Conservation (phyloP, 495 filamentous ascomycete species). For the Pseudomonodictys pantanalensis region DNA sequence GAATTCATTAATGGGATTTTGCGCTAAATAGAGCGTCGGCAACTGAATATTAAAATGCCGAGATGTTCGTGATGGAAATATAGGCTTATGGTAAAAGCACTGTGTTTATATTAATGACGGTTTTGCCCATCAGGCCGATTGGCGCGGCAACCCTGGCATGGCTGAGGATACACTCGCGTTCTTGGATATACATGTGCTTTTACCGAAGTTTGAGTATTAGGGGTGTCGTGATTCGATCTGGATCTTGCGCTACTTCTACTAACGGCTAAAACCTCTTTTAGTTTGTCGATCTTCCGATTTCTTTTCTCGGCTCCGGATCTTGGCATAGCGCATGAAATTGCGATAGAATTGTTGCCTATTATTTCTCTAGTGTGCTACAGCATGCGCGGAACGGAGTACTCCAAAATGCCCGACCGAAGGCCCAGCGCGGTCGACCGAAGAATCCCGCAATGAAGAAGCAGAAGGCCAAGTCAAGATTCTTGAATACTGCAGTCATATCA, state of each 20-base stretch:
- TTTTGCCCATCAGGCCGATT: constrained; percentile 23
- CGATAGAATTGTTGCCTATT: constrained; percentile 16
- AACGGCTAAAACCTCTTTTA: constrained; percentile 12
- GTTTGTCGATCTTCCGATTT: constrained; percentile 18
- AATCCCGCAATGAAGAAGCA: no score
- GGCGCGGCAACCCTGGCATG: constrained; percentile 18
- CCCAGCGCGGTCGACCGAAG: no score
- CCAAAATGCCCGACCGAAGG: no score
- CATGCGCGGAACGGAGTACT: no score
- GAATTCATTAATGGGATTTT: constrained; percentile 21
- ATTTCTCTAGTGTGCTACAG: constrained; percentile 17
- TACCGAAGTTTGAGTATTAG: constrained; percentile 18
- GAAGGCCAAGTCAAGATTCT: no score
- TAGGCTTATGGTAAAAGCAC: constrained; percentile 18
- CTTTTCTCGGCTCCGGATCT: constrained; percentile 15
- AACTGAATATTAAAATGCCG: constrained; percentile 25
- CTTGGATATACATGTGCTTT: constrained; percentile 24
- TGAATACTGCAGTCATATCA: no score
- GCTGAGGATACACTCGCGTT: constrained; percentile 19
- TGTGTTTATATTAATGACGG: constrained; percentile 19
- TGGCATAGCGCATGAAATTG: constrained; percentile 12
- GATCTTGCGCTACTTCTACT: constrained; percentile 7
- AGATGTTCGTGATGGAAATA: constrained; percentile 21
- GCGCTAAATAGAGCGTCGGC: constrained; percentile 17
- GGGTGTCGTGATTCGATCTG: not conserved